Percentiles rank a stretch among this genome's conserved stretches.
These are phyloP conservation scores for Haplosporangium gracile DNA, from an alignment of 192 early-diverging fungal species.

Conservation along the genomic window DNA sequence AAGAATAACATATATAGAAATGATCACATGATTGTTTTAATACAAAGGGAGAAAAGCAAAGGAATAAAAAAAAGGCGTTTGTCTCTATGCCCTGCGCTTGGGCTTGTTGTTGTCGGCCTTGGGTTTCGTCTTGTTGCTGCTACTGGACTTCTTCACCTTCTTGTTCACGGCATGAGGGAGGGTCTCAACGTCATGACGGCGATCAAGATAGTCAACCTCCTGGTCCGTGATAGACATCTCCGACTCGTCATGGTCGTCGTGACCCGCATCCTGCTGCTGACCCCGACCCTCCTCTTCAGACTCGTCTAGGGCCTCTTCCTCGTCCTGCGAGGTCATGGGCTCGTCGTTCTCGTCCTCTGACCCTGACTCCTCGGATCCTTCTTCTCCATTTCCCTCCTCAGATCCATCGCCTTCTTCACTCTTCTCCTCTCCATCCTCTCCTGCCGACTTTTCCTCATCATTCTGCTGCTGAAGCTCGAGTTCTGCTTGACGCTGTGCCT, in stretches of 20 bases:
- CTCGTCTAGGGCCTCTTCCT: constrained; percentile 10
- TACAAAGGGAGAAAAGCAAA: neutral
- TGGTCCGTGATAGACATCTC: constrained; percentile 39
- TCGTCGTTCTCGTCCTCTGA: neutral
- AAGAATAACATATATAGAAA: neutral
- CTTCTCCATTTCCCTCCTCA: neutral
- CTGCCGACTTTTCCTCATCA: neutral
- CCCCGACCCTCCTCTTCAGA: constrained; percentile 8
- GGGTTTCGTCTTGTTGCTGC: neutral
- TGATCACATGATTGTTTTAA: constrained; percentile 1
- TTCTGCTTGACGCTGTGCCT: constrained; percentile 19
- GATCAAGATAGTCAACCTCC: constrained; percentile 43
- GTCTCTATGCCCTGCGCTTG: neutral
- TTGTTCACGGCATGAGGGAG: neutral
- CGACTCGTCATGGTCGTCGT: constrained; percentile 34
- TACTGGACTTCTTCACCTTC: neutral
- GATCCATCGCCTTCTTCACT: neutral
- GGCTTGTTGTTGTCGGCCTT: neutral
- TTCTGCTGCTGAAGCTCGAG: neutral
- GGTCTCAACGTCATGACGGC: constrained; percentile 39
- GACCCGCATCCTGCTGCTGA: constrained; percentile 8
- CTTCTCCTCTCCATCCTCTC: constrained; percentile 11
- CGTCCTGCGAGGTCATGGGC: constrained; percentile 3
- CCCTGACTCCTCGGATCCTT: constrained; percentile 1
- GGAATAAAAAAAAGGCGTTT: no score